Percentiles rank a stretch among this genome's conserved stretches.
Evolutionary conservation across 1,284 basidiomycete species (phyloP).

Genomic region (Cryptococcus sp.): DNA sequence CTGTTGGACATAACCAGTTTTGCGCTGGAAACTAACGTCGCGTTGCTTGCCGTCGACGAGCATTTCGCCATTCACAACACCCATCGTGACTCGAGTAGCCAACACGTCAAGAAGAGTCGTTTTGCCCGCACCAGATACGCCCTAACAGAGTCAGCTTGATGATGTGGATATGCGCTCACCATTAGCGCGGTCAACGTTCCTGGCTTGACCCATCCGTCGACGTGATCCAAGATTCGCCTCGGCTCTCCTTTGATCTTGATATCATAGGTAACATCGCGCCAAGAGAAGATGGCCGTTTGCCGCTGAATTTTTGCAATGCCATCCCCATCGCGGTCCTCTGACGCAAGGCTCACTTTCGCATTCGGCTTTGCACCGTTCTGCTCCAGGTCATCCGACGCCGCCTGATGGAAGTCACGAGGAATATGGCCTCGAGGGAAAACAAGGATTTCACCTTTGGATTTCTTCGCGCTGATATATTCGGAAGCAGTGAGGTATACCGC

Average conservation of each 20-base stretch:
- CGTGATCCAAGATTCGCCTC: conserved; percentile 69
- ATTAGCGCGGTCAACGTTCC: conserved; percentile 70
- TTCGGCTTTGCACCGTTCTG: conserved; percentile 8
- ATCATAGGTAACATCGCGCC: conserved; percentile 60
- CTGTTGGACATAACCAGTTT: conserved; percentile 72
- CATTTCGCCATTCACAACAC: conserved; percentile 75
- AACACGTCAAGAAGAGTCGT: conserved; percentile 82
- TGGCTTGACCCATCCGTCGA: conserved; percentile 80
- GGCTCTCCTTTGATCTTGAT: conserved; percentile 64
- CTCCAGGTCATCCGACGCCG: conserved; percentile 16
- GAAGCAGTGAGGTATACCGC: conserved; percentile 60
- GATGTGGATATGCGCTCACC: conserved; percentile 16
- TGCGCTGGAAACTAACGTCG: conserved; percentile 66
- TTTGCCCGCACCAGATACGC: conserved; percentile 72
- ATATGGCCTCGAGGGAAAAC: conserved; percentile 56
- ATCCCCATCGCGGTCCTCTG: conserved; percentile 6
- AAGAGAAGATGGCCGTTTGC: conserved; percentile 55
- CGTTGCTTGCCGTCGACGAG: conserved; percentile 74
- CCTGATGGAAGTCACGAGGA: conserved; percentile 37
- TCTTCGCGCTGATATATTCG: conserved; percentile 57
- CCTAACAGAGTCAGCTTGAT: conserved; percentile 8
- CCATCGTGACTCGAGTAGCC: conserved; percentile 74
- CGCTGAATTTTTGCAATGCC: conserved; percentile 41
- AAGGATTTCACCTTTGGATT: conserved; percentile 59
- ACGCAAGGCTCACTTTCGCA: neutral